Conservation (phyloP, 2,329 filamentous ascomycete genomes). For the Blumeria graminis region DNA sequence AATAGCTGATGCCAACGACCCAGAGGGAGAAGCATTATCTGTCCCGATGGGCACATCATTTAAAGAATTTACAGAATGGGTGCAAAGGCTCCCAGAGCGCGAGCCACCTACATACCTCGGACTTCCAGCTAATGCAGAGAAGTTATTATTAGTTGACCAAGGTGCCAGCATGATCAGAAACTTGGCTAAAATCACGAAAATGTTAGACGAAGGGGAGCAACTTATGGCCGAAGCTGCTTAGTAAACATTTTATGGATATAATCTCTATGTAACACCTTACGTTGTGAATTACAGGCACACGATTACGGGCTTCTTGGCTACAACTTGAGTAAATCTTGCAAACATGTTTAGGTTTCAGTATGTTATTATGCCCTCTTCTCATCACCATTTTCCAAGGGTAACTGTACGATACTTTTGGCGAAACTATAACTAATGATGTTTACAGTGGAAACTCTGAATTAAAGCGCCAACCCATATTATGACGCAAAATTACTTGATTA, state of each 20-base stretch:
- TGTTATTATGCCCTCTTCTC: too few relatives aligned
- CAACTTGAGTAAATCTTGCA: too few relatives aligned
- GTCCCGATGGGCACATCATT: slow-evolving; percentile 64
- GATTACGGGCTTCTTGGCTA: too few relatives aligned
- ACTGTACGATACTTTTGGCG: too few relatives aligned
- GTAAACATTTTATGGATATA: not conserved
- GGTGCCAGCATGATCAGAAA: slow-evolving; percentile 68
- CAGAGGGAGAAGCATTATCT: slow-evolving; percentile 32
- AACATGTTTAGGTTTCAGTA: too few relatives aligned
- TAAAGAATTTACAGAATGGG: slow-evolving; percentile 74
- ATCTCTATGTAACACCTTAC: too few relatives aligned
- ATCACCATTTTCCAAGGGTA: too few relatives aligned
- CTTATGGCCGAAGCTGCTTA: slow-evolving; percentile 41
- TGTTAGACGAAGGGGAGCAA: slow-evolving; percentile 87
- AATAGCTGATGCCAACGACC: slow-evolving; percentile 18
- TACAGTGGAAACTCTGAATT: too few relatives aligned
- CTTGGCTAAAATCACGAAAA: slow-evolving; percentile 58
- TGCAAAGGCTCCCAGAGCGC: slow-evolving; percentile 74
- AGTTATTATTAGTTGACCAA: slow-evolving; percentile 70
- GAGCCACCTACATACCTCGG: slow-evolving; percentile 92
- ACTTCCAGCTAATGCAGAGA: slow-evolving; percentile 87
- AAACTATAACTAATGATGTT: too few relatives aligned
- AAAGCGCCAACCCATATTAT: too few relatives aligned
- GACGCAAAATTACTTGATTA: too few relatives aligned
- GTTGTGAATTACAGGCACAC: too few relatives aligned